Base-by-base conservation (phyloP, 2,329 filamentous ascomycete species). In the Knufia petricola region DNA sequence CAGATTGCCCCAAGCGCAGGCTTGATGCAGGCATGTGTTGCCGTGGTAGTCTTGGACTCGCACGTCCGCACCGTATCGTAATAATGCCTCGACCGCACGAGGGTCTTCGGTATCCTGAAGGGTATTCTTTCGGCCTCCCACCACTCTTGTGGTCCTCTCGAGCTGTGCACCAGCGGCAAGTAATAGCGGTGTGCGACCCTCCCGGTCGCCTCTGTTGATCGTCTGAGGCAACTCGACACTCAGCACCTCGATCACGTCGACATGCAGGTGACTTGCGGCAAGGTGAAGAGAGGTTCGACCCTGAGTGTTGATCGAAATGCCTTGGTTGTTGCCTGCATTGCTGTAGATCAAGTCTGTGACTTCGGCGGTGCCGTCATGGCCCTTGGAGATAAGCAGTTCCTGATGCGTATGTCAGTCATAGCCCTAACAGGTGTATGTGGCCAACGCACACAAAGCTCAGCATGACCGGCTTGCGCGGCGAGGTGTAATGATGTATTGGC, bases 1-100 rank as follows among this genome's bases (percentile, higher is more conserved):
- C 39, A 94, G 66, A 57, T 90, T 84, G 1, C 87, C 87, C 59
- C 85, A 85, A 39, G 84, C 84, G 59, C 81, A 87, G 10, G 88
- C 88, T 67, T 92, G 88, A 66, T 94, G 87, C 37, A 94, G 71
- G 0, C 87, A 85, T 2, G 87, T 94, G 62, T 94, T 92, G n/a
- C 87, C 87, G 50, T 84, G 77, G 1, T 73, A 60, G 60, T 94
- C 87, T 3, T 73, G 70, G 24, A 74, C 69, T 39, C 71, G 71
- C 4, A 85, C 73, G 19, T 58, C 49, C 13, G 59, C 60, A 15
- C 56, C 53, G 32, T 59, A 54, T 2, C 55, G 54, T 4, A 66
- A 53, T 8, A 66, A 52, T 6, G 52, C 57, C 26, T 56, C 55
- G 17, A 66, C 56, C 8, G 59, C 59, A 28, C 50, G 50, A 23